phyloP scores from a whole-genome alignment of 202 grass and related monocot species.

The Thinopyrum obtusiflorum region DNA sequence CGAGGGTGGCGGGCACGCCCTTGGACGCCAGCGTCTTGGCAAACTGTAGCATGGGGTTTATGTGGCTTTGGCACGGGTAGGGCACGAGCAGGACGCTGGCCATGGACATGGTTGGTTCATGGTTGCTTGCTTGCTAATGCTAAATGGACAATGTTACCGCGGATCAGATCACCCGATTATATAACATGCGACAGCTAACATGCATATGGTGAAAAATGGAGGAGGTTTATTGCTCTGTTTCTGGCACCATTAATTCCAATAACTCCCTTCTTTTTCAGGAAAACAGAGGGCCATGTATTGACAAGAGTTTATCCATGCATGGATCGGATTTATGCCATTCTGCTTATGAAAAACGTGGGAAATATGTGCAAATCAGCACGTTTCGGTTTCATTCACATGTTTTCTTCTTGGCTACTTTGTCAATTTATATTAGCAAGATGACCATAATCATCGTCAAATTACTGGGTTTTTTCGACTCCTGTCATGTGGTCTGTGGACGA shows the following conservation, averaged over 20 bases:
- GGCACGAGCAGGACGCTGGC: conserved; percentile 60
- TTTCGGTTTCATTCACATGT: too few relatives aligned
- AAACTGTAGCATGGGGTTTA: conserved; percentile 71
- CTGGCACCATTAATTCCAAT: not conserved
- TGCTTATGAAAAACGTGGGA: not conserved
- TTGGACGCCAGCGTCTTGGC: conserved; percentile 53
- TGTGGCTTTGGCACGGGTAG: conserved; percentile 60
- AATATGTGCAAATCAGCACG: not conserved
- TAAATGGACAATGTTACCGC: not conserved
- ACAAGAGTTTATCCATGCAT: too few relatives aligned
- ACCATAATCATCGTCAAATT: too few relatives aligned
- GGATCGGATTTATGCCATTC: not conserved
- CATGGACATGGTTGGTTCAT: not conserved
- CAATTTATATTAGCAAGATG: too few relatives aligned
- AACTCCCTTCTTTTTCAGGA: not conserved
- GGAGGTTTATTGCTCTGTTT: not conserved
- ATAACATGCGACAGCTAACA: not conserved
- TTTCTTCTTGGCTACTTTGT: too few relatives aligned
- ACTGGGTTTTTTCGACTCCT: too few relatives aligned
- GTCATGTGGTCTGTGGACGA: too few relatives aligned
- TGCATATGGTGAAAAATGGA: not conserved
- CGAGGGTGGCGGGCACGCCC: conserved; percentile 49
- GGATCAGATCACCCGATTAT: not conserved
- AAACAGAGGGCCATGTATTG: too few relatives aligned
- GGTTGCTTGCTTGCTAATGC: not conserved